A percentile compares a stretch with the other conserved stretches of the same genome.
phyloP scores from a whole-genome alignment of 352 stramenopile genomes.

The Phytophthora cactorum region DNA sequence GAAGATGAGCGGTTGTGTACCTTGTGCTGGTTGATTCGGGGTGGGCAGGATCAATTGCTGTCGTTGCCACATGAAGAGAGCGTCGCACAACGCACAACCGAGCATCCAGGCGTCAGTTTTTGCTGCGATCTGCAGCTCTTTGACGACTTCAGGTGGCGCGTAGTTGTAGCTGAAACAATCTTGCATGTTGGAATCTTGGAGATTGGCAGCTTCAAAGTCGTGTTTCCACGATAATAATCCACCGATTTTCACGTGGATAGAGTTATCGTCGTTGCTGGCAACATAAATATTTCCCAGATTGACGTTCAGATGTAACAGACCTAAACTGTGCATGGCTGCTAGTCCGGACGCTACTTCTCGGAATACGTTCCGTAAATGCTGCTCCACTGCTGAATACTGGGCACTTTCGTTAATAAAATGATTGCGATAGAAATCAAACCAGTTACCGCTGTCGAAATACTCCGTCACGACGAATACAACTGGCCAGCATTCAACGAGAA shows the following conservation, averaged over 20 bases:
- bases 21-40: slow-evolving; percentile 6
- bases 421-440: slow-evolving; percentile 38
- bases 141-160: slow-evolving; percentile 50
- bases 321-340: slow-evolving; percentile 59
- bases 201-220: slow-evolving; percentile 38
- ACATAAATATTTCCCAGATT: slow-evolving; percentile 61
- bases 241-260: slow-evolving; percentile 40
- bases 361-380: slow-evolving; percentile 43
- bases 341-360: slow-evolving; percentile 59
- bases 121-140: slow-evolving; percentile 32
- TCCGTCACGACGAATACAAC: slow-evolving; percentile 60
- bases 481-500: slow-evolving; percentile 68
- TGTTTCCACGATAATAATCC: slow-evolving; percentile 54
- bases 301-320: slow-evolving; percentile 61
- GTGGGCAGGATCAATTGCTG: slow-evolving; percentile 35
- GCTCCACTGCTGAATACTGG: slow-evolving; percentile 37
- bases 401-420: slow-evolving; percentile 14
- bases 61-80: slow-evolving; percentile 60
- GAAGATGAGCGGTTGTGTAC: slow-evolving; percentile 30
- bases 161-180: slow-evolving; percentile 48
- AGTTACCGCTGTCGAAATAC: slow-evolving; percentile 48
- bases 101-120: slow-evolving; percentile 78
- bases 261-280: slow-evolving; percentile 1
- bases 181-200: slow-evolving; percentile 40
- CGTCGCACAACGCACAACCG: slow-evolving; percentile 59